Base-by-base conservation (phyloP, 495 filamentous ascomycete species). In the Penicillium canariense region DNA sequence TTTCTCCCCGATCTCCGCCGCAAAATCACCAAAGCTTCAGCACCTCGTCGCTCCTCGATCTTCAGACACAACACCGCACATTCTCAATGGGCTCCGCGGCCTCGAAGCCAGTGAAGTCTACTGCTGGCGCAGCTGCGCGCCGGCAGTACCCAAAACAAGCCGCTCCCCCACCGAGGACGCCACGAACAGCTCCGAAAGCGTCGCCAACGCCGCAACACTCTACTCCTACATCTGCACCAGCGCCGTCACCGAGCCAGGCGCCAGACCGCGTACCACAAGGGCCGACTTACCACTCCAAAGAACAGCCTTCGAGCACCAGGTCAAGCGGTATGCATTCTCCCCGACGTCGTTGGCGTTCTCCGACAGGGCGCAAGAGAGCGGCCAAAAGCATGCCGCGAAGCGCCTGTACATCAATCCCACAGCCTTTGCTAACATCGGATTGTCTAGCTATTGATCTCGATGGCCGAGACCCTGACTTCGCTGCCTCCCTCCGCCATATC, bases 381-480 rank as follows among this genome's bases (percentile, higher is more conserved):
- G 5, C 40, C 32, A 30, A 34, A 47, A 22, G 39, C 40, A 42
- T 8, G 2, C 25, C 38, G 5, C n/a, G 3, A 5, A 39, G 18
- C 26, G 17, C 10, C 17, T 12, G 32, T 23, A 5, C 17, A 4
- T 15, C 15, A 4, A 4, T 18, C 25, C 7, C 18, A 50, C 34
- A 34, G 12, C 27, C 7, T 17, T 3, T 0, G 2, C 58, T 61
- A 58, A 60, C 44, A 32, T 32, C 20, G 1, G 30, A 4, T 18
- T 25, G 47, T 49, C 3, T 55, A 87, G 84, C 82, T n/a, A 82
- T 87, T 53, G 79, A 86, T 62, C 72, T 84, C 54, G 86, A 88
- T 60, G 81, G 79, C 55, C 77, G 75, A n/a, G 84, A 87, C 59
- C 84, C 84, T 2, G 70, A 81, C 66, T 86, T 84, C 68, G 81